These are phyloP conservation scores for Thielaviopsis ethacetica DNA, from an alignment of 2,329 filamentous ascomycete species.

Conservation along the genomic window DNA sequence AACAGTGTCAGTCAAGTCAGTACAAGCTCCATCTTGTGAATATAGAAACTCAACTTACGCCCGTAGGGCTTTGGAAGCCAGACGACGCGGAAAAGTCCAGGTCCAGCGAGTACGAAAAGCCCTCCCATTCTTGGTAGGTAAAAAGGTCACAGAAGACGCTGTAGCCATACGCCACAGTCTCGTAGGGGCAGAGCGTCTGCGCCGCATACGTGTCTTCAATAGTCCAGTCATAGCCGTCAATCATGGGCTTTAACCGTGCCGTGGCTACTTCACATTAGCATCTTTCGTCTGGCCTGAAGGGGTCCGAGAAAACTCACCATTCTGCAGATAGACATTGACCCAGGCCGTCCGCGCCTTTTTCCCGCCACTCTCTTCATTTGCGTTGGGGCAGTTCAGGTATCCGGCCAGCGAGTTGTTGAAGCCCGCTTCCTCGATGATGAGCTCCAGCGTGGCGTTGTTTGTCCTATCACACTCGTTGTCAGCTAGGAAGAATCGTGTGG, in stretches of 20 bases:
- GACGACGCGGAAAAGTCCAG: slow-evolving; percentile 45
- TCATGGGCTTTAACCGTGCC: slow-evolving; percentile 37
- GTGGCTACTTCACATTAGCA: slow-evolving; percentile 28
- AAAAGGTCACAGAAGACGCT: slow-evolving; percentile 60
- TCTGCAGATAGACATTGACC: slow-evolving; percentile 45
- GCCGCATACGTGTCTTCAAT: slow-evolving; percentile 46
- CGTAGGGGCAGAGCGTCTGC: slow-evolving; percentile 60
- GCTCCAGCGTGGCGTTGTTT: slow-evolving; percentile 53
- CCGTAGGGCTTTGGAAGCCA: slow-evolving; percentile 47
- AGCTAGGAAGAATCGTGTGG: too few species aligned
- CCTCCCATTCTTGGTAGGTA: slow-evolving; percentile 57
- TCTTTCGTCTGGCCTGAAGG: not conserved
- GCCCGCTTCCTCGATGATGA: slow-evolving; percentile 46
- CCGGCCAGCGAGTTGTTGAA: slow-evolving; percentile 60
- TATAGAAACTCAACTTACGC: slow-evolving; percentile 26
- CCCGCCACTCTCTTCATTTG: slow-evolving; percentile 33
- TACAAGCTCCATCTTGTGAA: not conserved
- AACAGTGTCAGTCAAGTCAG: slow-evolving; percentile 16
- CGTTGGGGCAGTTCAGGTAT: slow-evolving; percentile 49
- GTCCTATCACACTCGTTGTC: slow-evolving; percentile 25
- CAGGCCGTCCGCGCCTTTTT: slow-evolving; percentile 40
- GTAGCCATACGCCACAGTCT: slow-evolving; percentile 61
- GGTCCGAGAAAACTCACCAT: slow-evolving; percentile 24
- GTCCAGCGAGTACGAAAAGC: slow-evolving; percentile 56
- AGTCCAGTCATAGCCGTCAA: slow-evolving; percentile 46